Conservation (phyloP, 192 early-diverging fungal genomes). For the Coemansia sp. region DNA sequence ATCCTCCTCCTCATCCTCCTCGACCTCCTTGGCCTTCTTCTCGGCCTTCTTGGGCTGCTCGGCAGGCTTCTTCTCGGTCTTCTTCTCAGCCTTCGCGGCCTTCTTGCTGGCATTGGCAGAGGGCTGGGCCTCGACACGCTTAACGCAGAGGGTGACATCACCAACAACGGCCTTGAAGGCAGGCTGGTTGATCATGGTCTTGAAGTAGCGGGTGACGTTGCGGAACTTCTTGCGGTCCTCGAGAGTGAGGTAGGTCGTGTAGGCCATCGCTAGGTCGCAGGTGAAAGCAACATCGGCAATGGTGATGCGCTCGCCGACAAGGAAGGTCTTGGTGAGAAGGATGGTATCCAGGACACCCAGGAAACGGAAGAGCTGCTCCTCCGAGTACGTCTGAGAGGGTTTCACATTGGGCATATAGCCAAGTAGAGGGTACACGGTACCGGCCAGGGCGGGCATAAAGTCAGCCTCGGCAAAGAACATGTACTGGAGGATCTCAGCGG, state of each 20-base stretch:
- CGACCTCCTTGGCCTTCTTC: constrained; percentile 32
- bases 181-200: constrained; percentile 79
- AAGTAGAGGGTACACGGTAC: constrained; percentile 54
- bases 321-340: constrained; percentile 82
- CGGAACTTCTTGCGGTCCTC: constrained; percentile 81
- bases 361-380: constrained; percentile 63
- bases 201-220: constrained; percentile 92
- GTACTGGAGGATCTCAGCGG: constrained; percentile 64
- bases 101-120: constrained; percentile 60
- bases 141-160: constrained; percentile 65
- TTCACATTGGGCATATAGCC: constrained; percentile 54
- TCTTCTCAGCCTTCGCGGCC: constrained; percentile 56
- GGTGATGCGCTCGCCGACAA: constrained; percentile 92
- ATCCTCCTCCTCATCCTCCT: constrained; percentile 60
- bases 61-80: constrained; percentile 55
- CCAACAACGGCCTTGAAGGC: constrained; percentile 82
- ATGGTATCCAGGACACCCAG: constrained; percentile 75
- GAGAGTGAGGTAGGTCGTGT: constrained; percentile 53
- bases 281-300: constrained; percentile 80
- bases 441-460: constrained; percentile 42
- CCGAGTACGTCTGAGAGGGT: constrained; percentile 67
- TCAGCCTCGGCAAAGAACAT: constrained; percentile 62
- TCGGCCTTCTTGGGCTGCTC: constrained; percentile 57
- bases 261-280: constrained; percentile 29
- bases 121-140: constrained; percentile 42